Evolutionary conservation across 805 yeast species (phyloP).

Genomic region (Hanseniaspora meyeri): DNA sequence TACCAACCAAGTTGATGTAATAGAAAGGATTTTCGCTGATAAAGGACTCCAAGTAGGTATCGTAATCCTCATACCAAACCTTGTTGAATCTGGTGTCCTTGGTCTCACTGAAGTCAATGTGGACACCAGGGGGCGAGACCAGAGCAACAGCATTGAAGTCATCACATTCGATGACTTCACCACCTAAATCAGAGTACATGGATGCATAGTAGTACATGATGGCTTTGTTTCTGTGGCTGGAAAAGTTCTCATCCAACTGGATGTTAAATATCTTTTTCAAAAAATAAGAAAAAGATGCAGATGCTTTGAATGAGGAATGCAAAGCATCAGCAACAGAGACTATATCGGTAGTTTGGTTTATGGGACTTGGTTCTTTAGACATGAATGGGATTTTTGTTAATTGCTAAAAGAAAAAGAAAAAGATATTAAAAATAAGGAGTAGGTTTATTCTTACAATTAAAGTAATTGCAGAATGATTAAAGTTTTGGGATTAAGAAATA

Average conservation of each 20-base stretch:
- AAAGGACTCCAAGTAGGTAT: conserved; percentile 8
- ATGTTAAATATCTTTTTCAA: conserved; percentile 25
- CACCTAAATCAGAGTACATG: conserved; percentile 24
- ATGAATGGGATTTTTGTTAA: not conserved
- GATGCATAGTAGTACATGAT: conserved; percentile 21
- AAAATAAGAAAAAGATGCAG: conserved; percentile 23
- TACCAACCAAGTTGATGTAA: conserved; percentile 27
- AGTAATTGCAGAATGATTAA: not conserved
- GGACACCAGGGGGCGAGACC: conserved; percentile 23
- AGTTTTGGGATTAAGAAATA: not conserved
- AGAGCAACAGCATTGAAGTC: conserved; percentile 27
- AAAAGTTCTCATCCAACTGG: conserved; percentile 19
- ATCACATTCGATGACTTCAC: conserved; percentile 26
- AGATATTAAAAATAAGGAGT: not conserved
- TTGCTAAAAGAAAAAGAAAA: not conserved
- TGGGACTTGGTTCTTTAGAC: conserved; percentile 13
- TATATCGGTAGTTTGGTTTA: conserved; percentile 20
- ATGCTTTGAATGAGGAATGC: conserved; percentile 22
- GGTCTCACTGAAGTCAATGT: conserved; percentile 21
- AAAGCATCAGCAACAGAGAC: conserved; percentile 22
- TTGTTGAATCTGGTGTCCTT: conserved; percentile 24
- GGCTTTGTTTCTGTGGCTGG: conserved; percentile 21
- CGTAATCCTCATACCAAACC: conserved; percentile 22
- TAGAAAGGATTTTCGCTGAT: conserved; percentile 22
- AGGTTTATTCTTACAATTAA: not conserved